Base-by-base conservation (phyloP, 2,329 filamentous ascomycete species). In the Dactylellina haptotyla region DNA sequence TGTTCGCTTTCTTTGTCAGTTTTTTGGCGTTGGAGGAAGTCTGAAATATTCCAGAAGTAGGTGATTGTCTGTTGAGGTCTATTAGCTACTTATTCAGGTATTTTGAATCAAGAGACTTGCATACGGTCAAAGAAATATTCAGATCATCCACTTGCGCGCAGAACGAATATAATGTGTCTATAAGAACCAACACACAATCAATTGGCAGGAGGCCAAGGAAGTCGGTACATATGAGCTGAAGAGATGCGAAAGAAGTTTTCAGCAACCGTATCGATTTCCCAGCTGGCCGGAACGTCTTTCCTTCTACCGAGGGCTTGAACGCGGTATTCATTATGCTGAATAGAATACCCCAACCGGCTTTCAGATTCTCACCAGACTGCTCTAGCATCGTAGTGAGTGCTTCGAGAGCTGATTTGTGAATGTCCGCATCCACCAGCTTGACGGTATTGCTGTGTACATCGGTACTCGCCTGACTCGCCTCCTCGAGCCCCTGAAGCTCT, bases 11-110 rank as follows among this genome's bases (percentile, higher is more conserved):
- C 80, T 56, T 82, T 79, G 1, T 59, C 63, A 2, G 62, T 57
- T 25, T 69, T 69, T 46, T 75, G 62, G 3, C 63, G 56, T 58
- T 87, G 85, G 18, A 98, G 84, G 75, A 93, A 95, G 80, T 97
- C 93, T 0, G 94, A 97, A 5, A 97, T 86, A 61, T 94, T 93
- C 92, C 93, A 97, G 80, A 97, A 96, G 79, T 96, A 95, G 0
- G 94, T 97, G 6, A 97, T 91, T 0, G 93, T 95, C 87, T 92
- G 56, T 2, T 20, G 51, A 32, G 26, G 37, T 30, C 37, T 56
- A 61, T 77, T 58, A 34, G 34, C 28, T 28, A 61, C 59, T 78
- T 34, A 76, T 23, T 76, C 18, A 75, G 45, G 8, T 20, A 58
- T 34, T 18, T 12, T 54, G 6, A n/a, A 34, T 51, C 34, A 6